Base-by-base conservation (phyloP, 139 green algal species). In the Desmodesmus armatus region DNA sequence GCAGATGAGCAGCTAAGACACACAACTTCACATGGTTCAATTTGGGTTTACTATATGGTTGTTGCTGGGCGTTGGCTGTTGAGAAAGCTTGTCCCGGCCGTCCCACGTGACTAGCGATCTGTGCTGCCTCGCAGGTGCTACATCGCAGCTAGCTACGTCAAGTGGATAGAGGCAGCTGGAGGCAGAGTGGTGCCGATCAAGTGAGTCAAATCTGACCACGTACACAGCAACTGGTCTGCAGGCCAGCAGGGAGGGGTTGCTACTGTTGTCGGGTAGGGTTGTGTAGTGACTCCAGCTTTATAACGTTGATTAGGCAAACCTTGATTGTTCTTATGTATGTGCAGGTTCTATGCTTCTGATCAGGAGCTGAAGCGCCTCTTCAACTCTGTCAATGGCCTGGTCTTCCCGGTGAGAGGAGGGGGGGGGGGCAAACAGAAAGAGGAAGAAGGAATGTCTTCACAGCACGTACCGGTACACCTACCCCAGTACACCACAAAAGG, bases 371-470 rank as follows among this genome's bases (percentile, higher is more conserved):
- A 88, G 44, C 87, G 94, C 33, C 58, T 97, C 0, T 97, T 97
- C 89, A 95, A 95, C 29, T 89, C 78, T 2, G 83, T 97, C 21
- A 97, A 97, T 70, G 94, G 92, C 41, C 62, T 97, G 1, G 91
- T 97, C 11, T 94, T 97, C 37, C 92, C 94, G 6, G 91, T 80
- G 31, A 80, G 80, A 33, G 2, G 3, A 5, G 15, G n/a, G n/a
- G n/a, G n/a, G n/a, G n/a, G n/a, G n/a, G n/a, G n/a, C n/a, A n/a
- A n/a, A n/a, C n/a, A n/a, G n/a, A n/a, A n/a, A n/a, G n/a, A n/a
- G n/a, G n/a, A n/a, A n/a, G n/a, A n/a, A n/a, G n/a, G n/a, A n/a
- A n/a, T n/a, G n/a, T n/a, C n/a, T n/a, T n/a, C n/a, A n/a, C n/a
- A n/a, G n/a, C n/a, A n/a, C n/a, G n/a, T n/a, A n/a, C n/a, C n/a